Evolutionary conservation across 805 yeast genomes (phyloP), one percentile per base, ranked within the genome.

Genomic region (Wickerhamomyces canadensis): DNA sequence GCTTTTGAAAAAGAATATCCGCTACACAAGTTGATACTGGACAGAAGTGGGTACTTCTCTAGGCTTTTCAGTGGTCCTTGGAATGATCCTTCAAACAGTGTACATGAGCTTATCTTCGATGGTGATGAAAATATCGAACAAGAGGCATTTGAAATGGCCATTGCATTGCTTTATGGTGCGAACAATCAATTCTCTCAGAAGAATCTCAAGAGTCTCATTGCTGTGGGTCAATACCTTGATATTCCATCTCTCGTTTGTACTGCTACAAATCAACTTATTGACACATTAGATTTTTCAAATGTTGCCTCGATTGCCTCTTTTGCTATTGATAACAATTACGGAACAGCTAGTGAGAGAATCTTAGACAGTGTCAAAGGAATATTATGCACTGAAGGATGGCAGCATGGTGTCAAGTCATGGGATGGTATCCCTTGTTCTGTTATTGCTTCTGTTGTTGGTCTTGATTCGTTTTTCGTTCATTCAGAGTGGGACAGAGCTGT

Each of bases 401-500:
- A 67, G 43, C 51, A 55, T 26, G 73, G 76, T 1, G 58, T 57
- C 4, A 54, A 54, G n/a, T 48, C 46, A 9, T 74, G 80, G 80
- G 69, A 64, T 40, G 67, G 60, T 1, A 59, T 75, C 10, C 77
- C 79, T 0, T 52, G 52, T 0, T 44, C 57, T 1, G 55, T 72
- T 6, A 62, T 72, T 13, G 60, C 68, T 0, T 67, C 65, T 19
- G 70, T 72, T 6, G 62, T 74, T 12, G 66, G 72, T 0, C 60
- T 66, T 14, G 77, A 76, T 45, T 70, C 67, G 16, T 74, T 75
- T 44, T 75, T 70, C 49, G 72, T 72, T 5, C 74, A 75, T 2
- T 63, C 65, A 2, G 81, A 75, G 49, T 73, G 76, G 76, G 78
- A 73, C 30, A 58, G 81, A 36, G 70, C 75, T 30, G 42, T 68